Base-by-base conservation (phyloP, 2,329 filamentous ascomycete genomes). In the Calonectria crousiana region DNA sequence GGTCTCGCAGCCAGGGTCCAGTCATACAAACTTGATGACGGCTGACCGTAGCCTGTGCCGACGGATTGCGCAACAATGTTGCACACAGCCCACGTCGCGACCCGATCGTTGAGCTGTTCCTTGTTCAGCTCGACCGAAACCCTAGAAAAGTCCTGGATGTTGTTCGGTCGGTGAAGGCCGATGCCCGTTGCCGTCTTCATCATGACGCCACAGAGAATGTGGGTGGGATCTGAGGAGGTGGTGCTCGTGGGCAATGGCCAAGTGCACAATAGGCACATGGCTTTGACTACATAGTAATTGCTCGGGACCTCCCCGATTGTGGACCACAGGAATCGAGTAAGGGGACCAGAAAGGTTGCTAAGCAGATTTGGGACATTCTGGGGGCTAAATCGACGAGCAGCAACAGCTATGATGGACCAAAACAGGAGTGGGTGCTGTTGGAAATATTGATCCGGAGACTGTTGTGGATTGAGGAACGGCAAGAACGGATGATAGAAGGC, bases 171-270 rank as follows among this genome's bases (percentile, higher is more conserved):
- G 81, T 97, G 94, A 68, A 97, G 88, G 26, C 95, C 94, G 78
- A 96, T 95, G 77, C 95, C 94, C 77, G 95, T 95, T 11, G 95
- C 95, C 28, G 94, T 92, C 85, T 96, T 95, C 91, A 96, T 95
- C 93, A 96, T 95, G 75, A 95, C 91, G 67, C 95, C 94, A 78
- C 93, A 93, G 23, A 96, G 87, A 82, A 95, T 95, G 82, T 96
- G 95, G 1, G 94, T 96, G 3, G 94, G 94, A 78, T 97, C 95
- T 10, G 93, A 92, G 8, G 93, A 93, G 1, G 94, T 95, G 6
- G 93, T 95, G 84, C 93, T 95, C n/a, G 93, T 95, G 0, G 95
- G 95, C 47, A 96, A 85, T 8, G 95, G 94, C 94, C 94, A 97
- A 6, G 93, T 94, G 83, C 94, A 96, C 52, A 96, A 85, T 71